phyloP scores from a whole-genome alignment of 768 basidiomycete species.

The Rhodotorula sphaerocarpa region DNA sequence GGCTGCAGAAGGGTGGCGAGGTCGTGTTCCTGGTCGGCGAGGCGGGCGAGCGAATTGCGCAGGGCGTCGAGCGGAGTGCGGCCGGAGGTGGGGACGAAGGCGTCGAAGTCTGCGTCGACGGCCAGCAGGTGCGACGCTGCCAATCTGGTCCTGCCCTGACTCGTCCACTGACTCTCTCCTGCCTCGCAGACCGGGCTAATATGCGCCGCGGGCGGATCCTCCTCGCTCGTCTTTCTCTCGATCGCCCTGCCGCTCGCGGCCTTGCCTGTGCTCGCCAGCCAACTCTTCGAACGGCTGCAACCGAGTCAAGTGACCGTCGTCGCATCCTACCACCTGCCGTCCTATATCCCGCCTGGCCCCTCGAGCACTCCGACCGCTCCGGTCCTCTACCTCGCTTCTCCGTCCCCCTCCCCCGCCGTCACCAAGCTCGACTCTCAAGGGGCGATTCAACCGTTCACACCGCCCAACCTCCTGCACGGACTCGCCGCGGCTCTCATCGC shows the following conservation, averaged over 20 bases:
- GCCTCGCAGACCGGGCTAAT: not conserved
- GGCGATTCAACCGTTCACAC: constrained; percentile 9
- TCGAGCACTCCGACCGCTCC: constrained; percentile 7
- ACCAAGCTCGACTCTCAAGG: not conserved
- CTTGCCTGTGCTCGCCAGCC: constrained; percentile 18
- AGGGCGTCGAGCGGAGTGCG: not conserved
- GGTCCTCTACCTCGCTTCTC: constrained; percentile 18
- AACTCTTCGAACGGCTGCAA: constrained; percentile 12
- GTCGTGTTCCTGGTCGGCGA: constrained; percentile 24
- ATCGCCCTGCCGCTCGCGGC: constrained; percentile 17
- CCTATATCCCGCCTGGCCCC: constrained; percentile 9
- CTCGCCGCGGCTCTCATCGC: constrained; percentile 23
- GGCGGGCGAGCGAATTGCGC: constrained; percentile 25
- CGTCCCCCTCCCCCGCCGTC: constrained; percentile 7
- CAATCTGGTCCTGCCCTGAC: too few relatives aligned
- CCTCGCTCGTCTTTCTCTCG: constrained; percentile 29
- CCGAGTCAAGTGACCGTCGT: constrained; percentile 7
- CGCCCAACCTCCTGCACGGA: constrained; percentile 33
- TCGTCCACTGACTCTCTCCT: too few relatives aligned
- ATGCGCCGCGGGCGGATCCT: too few relatives aligned
- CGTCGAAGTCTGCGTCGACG: constrained; percentile 35
- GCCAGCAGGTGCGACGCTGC: constrained; percentile 40
- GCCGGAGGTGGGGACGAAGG: not conserved
- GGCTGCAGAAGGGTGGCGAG: not conserved
- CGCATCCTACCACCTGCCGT: constrained; percentile 29